Evolutionary conservation across 2,329 filamentous ascomycete species (phyloP), one percentile per base, ranked within the genome.

Genomic region (Fusarium sp.): DNA sequence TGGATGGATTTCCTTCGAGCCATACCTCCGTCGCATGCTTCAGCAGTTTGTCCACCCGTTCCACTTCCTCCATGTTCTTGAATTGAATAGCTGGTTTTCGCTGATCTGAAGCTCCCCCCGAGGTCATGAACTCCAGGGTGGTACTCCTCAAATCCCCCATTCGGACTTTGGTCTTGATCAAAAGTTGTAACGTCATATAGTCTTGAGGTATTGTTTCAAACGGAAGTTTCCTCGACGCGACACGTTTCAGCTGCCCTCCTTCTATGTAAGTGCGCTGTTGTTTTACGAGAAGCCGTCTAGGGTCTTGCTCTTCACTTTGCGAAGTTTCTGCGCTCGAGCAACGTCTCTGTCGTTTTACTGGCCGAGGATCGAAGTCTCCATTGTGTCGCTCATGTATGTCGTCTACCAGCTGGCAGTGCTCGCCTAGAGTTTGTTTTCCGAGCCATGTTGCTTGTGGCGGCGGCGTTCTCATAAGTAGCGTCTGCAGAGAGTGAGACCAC

Each of bases 121-220:
- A 41, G 4, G 21, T n/a, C 38, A 50, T 41, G 32, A 65, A 45
- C n/a, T 58, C 46, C 11, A 51, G 10, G 27, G 59, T 46, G 43
- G 52, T 47, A 43, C 21, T 37, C 19, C 29, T 56, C 38, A 72
- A 25, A 23, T 41, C 21, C 15, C 25, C 17, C 37, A 61, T 48
- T 41, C 46, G 39, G 27, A 61, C 15, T 13, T 31, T 29, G 11
- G 60, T 33, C 21, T 45, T 57, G 25, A 46, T 43, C 17, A 51
- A 63, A 17, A 66, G 21, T 27, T 49, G 44, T 36, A 63, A 58
- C 8, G 65, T 69, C 38, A 60, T 37, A 25, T 66, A 43, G 4
- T 47, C 36, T 23, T 11, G 46, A 17, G 72, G 57, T n/a, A 67
- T 66, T 23, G 39, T 64, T 55, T 72, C 72, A 8, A 74, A 53